These are phyloP conservation scores for Phytophthora tubulina DNA, from an alignment of 352 stramenopile genomes.

Conservation along the genomic window DNA sequence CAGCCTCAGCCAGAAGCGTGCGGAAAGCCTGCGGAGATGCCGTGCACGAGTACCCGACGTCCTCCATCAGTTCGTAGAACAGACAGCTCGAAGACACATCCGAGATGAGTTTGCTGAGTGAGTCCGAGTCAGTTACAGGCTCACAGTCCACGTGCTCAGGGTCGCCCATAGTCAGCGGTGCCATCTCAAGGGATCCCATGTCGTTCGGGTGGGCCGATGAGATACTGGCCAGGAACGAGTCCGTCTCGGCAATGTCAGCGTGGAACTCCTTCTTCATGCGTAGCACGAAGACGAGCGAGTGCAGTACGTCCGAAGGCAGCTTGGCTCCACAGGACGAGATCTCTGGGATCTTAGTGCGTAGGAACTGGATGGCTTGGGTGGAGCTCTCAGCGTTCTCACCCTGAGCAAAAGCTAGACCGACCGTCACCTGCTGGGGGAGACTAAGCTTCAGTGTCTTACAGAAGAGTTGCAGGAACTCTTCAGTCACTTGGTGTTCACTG, in stretches of 20 bases:
- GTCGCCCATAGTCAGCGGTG: constrained; percentile 88
- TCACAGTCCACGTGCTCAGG: constrained; percentile 88
- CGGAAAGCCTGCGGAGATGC: constrained; percentile 83
- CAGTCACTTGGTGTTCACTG: constrained; percentile 62
- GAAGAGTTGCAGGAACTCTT: constrained; percentile 85
- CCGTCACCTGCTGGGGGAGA: constrained; percentile 86
- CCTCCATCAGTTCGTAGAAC: constrained; percentile 93
- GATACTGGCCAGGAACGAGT: constrained; percentile 89
- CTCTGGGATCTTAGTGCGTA: constrained; percentile 87
- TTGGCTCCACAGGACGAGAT: constrained; percentile 86
- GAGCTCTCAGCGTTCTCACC: constrained; percentile 68
- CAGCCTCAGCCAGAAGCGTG: constrained; percentile 84
- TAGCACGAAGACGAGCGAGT: constrained; percentile 85
- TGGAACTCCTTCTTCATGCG: constrained; percentile 86
- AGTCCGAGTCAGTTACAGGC: constrained; percentile 61
- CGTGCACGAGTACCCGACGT: constrained; percentile 90
- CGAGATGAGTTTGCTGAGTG: constrained; percentile 80
- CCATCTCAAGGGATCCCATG: constrained; percentile 88
- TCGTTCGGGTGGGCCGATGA: constrained; percentile 87
- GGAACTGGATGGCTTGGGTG: constrained; percentile 74
- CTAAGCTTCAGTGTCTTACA: constrained; percentile 87
- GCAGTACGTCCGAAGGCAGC: constrained; percentile 84
- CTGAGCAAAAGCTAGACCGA: constrained; percentile 85
- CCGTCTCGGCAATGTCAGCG: constrained; percentile 75
- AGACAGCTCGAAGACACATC: constrained; percentile 84